These are phyloP conservation scores for Oehlia diaphana DNA, from an alignment of 192 early-diverging fungal genomes.

Conservation along the genomic window DNA sequence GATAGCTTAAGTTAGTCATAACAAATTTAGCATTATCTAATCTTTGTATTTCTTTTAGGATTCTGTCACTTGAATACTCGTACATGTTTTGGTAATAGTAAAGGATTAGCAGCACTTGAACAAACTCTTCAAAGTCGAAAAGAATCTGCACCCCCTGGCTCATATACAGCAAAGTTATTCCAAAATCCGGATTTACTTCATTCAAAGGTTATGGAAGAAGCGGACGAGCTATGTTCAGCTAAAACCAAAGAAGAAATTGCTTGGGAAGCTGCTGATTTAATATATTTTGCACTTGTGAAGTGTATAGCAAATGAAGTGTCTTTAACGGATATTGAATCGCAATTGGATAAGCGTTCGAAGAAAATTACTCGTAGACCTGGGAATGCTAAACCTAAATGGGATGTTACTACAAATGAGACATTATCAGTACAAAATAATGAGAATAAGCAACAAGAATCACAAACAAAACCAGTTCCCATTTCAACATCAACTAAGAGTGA, in stretches of 20 bases:
- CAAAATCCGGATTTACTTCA: constrained; percentile 75
- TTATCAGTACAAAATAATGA: neutral
- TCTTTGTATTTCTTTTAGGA: constrained; percentile 45
- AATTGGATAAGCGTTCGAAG: constrained; percentile 78
- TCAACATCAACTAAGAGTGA: constrained; percentile 41
- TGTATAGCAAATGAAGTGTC: constrained; percentile 79
- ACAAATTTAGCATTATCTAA: constrained; percentile 9
- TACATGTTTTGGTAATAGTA: constrained; percentile 86
- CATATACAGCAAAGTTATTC: constrained; percentile 90
- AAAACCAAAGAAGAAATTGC: constrained; percentile 75
- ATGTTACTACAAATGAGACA: constrained; percentile 1
- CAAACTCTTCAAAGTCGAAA: constrained; percentile 69
- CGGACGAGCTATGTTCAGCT: constrained; percentile 88
- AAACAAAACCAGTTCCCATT: constrained; percentile 28
- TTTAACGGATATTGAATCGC: constrained; percentile 83
- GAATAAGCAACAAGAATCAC: constrained; percentile 19
- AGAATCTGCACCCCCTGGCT: constrained; percentile 75
- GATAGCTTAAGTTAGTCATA: neutral
- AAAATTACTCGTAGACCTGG: constrained; percentile 88
- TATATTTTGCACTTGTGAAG: constrained; percentile 93
- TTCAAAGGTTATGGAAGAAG: constrained; percentile 97
- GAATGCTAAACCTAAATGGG: constrained; percentile 89
- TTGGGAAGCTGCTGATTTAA: constrained; percentile 93
- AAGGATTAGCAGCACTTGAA: constrained; percentile 75
- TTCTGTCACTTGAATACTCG: constrained; percentile 93